Evolutionary conservation across 106 monocot species (phyloP), one percentile per base, ranked within the genome.

Genomic region (Hemerocallis citrina): DNA sequence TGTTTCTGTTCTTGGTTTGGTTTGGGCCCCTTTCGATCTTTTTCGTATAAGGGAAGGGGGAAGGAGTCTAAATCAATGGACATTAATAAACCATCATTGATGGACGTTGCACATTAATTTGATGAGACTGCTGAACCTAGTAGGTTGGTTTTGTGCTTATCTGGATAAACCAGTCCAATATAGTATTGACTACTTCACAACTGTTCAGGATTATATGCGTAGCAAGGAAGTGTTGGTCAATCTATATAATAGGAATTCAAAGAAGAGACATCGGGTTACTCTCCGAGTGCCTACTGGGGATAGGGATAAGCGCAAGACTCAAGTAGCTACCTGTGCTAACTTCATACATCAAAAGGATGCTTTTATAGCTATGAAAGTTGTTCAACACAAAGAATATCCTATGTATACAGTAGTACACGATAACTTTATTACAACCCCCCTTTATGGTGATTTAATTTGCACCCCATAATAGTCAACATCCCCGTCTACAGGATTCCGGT

Each of bases 51-150:
- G 37, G 37, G 37, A 38, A 38, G 14, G 37, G 52, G 52, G 28
- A 52, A 21, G 52, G 52, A 52, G 21, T 52, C 52, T 29, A 63
- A 45, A 38, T 38, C 1, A 60, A 39, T 60, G 22, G 37, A 23
- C 59, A 37, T 9, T 38, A 38, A 60, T 62, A 29, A 62, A 44
- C 62, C 44, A 45, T 44, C 62, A 62, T 62, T 62, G 45, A 62
- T 62, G 44, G 25, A 62, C 15, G 25, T 62, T 62, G 62, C 62
- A 62, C 62, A 62, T n/a, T n/a, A n/a, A n/a, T n/a, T n/a, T n/a
- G n/a, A n/a, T n/a, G n/a, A n/a, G n/a, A n/a, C n/a, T n/a, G n/a
- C n/a, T n/a, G n/a, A n/a, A n/a, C n/a, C n/a, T n/a, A n/a, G n/a
- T n/a, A n/a, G n/a, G n/a, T n/a, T n/a, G n/a, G n/a, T n/a, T n/a